A percentile compares a stretch with the other conserved stretches of the same genome.
phyloP scores from a whole-genome alignment of 169 alveolate species.

The Cryptosporidium andersoni region DNA sequence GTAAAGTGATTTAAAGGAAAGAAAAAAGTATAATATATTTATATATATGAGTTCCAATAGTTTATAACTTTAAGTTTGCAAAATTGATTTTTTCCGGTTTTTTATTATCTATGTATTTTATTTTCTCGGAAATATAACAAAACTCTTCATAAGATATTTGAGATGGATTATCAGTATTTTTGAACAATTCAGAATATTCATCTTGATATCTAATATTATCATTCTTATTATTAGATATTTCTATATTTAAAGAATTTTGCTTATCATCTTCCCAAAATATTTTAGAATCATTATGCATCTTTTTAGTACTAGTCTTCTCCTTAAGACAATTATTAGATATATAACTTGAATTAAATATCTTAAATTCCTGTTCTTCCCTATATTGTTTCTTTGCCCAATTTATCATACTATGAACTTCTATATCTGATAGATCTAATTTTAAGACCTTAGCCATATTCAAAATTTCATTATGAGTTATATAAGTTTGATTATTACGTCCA shows the following conservation, averaged over 20 bases:
- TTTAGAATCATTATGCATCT: too few species aligned
- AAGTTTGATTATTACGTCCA: slow-evolving; percentile 11
- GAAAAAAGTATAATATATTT: too few species aligned
- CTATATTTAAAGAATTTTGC: background rate
- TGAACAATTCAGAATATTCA: slow-evolving; percentile 3
- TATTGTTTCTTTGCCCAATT: slow-evolving; percentile 33
- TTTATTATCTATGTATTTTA: too few species aligned
- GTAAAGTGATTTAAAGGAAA: slow-evolving; percentile 19
- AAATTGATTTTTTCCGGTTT: too few species aligned
- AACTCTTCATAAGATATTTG: slow-evolving; percentile 40
- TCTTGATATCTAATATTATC: slow-evolving; percentile 6
- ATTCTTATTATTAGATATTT: slow-evolving; percentile 12
- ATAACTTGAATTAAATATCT: too few species aligned
- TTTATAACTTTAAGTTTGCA: too few species aligned
- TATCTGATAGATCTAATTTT: slow-evolving; percentile 2
- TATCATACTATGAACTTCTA: slow-evolving; percentile 14
- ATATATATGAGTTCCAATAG: too few species aligned
- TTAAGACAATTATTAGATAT: too few species aligned
- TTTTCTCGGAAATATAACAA: background rate
- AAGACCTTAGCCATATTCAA: background rate
- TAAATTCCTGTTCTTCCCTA: background rate
- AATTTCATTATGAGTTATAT: slow-evolving; percentile 3
- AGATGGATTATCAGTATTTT: slow-evolving; percentile 7
- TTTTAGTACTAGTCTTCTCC: too few species aligned
- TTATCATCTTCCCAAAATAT: too few species aligned